Base-by-base conservation (phyloP, 306 rosid species). In the Sicyos baderoa region DNA sequence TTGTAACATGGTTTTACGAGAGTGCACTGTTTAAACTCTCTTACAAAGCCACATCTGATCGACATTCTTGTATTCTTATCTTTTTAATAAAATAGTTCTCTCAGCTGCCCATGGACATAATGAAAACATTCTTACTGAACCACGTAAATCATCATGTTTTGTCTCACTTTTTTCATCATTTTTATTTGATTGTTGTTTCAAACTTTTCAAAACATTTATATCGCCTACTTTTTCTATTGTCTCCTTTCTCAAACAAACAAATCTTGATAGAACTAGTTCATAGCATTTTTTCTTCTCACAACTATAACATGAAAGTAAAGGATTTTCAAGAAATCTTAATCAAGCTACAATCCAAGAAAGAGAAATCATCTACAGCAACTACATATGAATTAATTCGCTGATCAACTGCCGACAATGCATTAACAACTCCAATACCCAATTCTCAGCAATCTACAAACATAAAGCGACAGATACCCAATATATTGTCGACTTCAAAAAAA, bases 321-420 rank as follows among this genome's bases (percentile, higher is more conserved):
- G 1, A 23, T 55, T 22, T 22, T 27, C 49, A 35, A 61, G 48
- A 61, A 35, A n/a, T 61, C 49, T n/a, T 9, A 17, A 61, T 61
- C 68, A n/a, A 17, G 15, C 68, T n/a, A 37, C 48, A 61, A 17
- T 61, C 14, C 23, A 35, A 35, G 67, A 35, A 32, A 60, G 6
- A 27, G 64, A 58, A 58, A 58, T 18, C 64, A 27, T 35, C 67
- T 60, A 60, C 48, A n/a, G 14, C 16, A 4, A 14, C 18, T 13
- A 27, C 64, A 58, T 1, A 58, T 16, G 49, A 35, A 15, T 61
- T 61, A 61, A 35, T 61, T 35, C 49, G 7, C 25, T 32, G 17
- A 42, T 40, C 69, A 19, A 40, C 51, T n/a, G 29, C 42, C 50
- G 68, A 62, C 51, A 40, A 18, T 19, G 52, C 69, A 19, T 63